Conservation (phyloP, 345 rosid genomes). For the Eutrema yunnanense region DNA sequence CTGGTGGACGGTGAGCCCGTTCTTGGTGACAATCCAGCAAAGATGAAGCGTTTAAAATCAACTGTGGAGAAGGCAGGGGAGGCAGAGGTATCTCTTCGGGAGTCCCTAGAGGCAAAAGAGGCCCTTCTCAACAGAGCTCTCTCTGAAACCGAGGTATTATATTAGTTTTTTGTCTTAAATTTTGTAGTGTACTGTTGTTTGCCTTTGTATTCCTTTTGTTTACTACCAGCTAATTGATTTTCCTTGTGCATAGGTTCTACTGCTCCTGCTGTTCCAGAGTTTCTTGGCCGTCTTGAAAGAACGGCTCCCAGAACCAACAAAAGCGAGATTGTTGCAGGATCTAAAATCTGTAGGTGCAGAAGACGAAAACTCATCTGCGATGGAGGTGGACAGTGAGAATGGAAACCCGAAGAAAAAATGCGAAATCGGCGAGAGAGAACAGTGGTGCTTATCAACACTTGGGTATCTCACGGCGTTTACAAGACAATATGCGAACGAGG, state of each 20-base stretch:
- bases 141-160: constrained; percentile 77
- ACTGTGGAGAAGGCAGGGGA: constrained; percentile 63
- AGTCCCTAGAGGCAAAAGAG: constrained; percentile 76
- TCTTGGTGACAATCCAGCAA: constrained; percentile 80
- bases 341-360: constrained; percentile 51
- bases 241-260: constrained; percentile 45
- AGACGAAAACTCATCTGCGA: constrained; percentile 48
- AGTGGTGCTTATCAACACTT: constrained; percentile 90
- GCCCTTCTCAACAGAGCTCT: constrained; percentile 84
- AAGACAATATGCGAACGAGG: constrained; percentile 92
- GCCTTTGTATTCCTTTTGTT: neutral
- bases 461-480: constrained; percentile 86
- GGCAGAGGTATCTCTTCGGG: constrained; percentile 52
- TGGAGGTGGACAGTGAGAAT: constrained; percentile 80
- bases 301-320: constrained; percentile 73
- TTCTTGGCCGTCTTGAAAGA: constrained; percentile 68
- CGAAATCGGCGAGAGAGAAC: constrained; percentile 71
- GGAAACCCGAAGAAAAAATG: constrained; percentile 54
- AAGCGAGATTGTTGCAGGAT: constrained; percentile 47
- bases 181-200: neutral
- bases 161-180: neutral
- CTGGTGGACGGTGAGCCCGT: constrained; percentile 89
- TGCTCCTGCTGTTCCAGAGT: constrained; percentile 56
- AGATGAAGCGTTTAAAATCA: constrained; percentile 68
- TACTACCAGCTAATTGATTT: neutral